A percentile compares a stretch with the other conserved stretches of the same genome.
phyloP scores from a whole-genome alignment of 2,329 filamentous ascomycete genomes.

The Rutstroemia sp. region DNA sequence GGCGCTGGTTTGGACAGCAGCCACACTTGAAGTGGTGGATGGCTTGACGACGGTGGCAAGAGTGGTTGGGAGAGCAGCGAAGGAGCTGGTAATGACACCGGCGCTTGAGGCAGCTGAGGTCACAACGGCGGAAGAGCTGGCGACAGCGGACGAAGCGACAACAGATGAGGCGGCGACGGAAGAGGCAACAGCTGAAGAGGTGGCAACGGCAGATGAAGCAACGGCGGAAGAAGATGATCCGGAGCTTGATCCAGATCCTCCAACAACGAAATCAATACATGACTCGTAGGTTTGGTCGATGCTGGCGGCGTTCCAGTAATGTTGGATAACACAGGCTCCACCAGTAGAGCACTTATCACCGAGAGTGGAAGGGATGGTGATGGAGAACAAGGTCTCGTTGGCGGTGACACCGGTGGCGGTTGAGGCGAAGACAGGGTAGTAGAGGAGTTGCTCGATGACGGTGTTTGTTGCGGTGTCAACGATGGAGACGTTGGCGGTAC shows the following conservation, averaged over 20 bases:
- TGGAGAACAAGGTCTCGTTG: constrained; percentile 41
- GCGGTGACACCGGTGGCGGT: constrained; percentile 34
- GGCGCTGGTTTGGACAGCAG: background rate
- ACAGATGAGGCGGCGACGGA: background rate
- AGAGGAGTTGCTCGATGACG: constrained; percentile 40
- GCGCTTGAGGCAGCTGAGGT: background rate
- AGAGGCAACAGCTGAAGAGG: background rate
- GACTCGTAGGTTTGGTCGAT: constrained; percentile 50
- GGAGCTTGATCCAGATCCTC: background rate
- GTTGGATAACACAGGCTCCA: constrained; percentile 38
- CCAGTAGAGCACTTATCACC: constrained; percentile 26
- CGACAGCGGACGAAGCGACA: background rate
- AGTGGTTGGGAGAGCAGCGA: background rate
- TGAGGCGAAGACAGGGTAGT: constrained; percentile 43
- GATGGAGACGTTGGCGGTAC: constrained; percentile 47
- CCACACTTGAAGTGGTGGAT: background rate
- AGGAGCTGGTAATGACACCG: background rate
- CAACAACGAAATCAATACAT: constrained; percentile 42
- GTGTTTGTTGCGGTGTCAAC: constrained; percentile 41
- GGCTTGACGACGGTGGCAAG: background rate
- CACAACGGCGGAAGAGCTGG: background rate
- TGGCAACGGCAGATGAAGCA: background rate
- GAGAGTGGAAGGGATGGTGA: constrained; percentile 46
- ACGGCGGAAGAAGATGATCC: background rate
- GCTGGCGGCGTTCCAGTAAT: constrained; percentile 43